phyloP scores from a whole-genome alignment of 352 stramenopile species.

The Phytophthora megakarya region DNA sequence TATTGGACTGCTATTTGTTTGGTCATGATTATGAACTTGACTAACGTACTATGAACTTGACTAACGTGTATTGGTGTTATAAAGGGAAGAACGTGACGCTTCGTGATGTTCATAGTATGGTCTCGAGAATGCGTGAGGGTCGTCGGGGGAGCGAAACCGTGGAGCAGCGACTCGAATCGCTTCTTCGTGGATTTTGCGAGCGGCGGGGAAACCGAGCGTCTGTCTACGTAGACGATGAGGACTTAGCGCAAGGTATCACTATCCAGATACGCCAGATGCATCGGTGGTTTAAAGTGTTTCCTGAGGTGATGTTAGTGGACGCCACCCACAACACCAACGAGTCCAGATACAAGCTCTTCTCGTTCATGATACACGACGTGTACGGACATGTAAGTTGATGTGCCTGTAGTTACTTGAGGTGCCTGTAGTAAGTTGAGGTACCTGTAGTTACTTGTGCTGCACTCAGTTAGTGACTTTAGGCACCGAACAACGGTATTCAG shows the following conservation, averaged over 20 bases:
- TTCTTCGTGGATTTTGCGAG: neutral
- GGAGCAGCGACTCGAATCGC: neutral
- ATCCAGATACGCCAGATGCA: constrained; percentile 8
- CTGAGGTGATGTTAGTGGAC: constrained; percentile 9
- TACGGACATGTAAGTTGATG: constrained; percentile 4
- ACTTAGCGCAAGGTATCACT: neutral
- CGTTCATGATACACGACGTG: constrained; percentile 11
- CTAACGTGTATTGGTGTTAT: no score
- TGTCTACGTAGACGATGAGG: constrained; percentile 5
- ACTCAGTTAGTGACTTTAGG: no score
- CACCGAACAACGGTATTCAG: no score
- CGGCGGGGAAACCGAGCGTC: neutral
- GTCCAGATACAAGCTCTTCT: constrained; percentile 22
- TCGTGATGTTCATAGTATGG: neutral
- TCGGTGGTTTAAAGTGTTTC: constrained; percentile 9
- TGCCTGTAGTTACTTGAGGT: no score
- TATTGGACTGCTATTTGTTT: no score
- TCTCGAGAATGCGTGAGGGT: neutral
- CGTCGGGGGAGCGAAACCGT: neutral
- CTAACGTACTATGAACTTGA: no score
- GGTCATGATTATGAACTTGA: no score
- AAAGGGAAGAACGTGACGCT: no score
- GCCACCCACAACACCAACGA: neutral
- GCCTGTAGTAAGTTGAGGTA: no score
- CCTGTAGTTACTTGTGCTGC: no score